Percentiles rank a stretch among this genome's conserved stretches.
phyloP scores from a whole-genome alignment of 208 protist species.

The Acanthamoeba quina region DNA sequence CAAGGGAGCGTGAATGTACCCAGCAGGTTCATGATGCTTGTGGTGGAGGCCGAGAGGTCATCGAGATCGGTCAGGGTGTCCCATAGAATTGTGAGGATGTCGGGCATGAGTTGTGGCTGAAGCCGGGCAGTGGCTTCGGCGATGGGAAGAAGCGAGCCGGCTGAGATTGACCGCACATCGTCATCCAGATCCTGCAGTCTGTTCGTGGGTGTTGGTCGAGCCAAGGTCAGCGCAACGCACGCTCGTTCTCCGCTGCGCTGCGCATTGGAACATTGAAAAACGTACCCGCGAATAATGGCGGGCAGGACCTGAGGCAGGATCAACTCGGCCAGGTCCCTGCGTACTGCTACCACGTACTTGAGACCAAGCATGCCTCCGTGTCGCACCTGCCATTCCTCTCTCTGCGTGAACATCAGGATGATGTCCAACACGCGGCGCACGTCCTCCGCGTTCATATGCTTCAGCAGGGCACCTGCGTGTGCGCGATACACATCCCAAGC shows the following conservation, averaged over 20 bases:
- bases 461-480: constrained; percentile 82
- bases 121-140: not conserved
- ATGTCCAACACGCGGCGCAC: constrained; percentile 76
- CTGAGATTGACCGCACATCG: constrained; percentile 87
- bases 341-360: constrained; percentile 88
- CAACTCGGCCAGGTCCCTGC: constrained; percentile 78
- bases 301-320: constrained; percentile 79
- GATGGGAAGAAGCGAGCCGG: constrained; percentile 84
- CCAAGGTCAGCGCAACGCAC: not conserved
- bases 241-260: too few species aligned
- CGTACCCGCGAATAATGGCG: constrained; percentile 53
- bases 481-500: too few species aligned
- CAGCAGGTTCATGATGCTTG: constrained; percentile 82
- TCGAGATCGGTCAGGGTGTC: constrained; percentile 87
- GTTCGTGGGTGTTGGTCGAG: not conserved
- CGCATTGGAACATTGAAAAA: not conserved
- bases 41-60: constrained; percentile 88
- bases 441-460: constrained; percentile 76
- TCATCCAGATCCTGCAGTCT: constrained; percentile 84
- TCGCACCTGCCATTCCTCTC: constrained; percentile 79
- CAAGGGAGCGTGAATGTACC: constrained; percentile 34
- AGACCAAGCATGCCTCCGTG: constrained; percentile 86
- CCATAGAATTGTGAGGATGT: constrained; percentile 88
- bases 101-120: constrained; percentile 39
- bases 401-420: constrained; percentile 76